Evolutionary conservation across 805 yeast genomes (phyloP).

Genomic region (Candida sanyiensis): DNA sequence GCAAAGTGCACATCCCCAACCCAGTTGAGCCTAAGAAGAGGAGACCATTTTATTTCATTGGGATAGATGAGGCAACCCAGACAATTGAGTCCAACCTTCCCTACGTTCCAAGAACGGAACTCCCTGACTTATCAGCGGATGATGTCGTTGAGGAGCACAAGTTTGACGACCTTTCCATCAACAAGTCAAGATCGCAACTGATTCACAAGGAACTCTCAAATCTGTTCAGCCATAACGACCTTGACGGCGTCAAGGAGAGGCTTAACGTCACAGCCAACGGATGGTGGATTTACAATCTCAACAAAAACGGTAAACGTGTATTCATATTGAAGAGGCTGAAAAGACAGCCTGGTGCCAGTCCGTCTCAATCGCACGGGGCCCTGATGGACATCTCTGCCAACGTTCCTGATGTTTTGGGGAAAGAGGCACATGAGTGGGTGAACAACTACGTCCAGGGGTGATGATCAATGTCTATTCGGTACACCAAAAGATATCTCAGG

Average conservation of each 20-base stretch:
- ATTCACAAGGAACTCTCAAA: conserved; percentile 19
- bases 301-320: conserved; percentile 5
- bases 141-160: conserved; percentile 13
- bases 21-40: conserved; percentile 1
- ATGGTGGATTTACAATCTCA: conserved; percentile 23
- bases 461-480: too few relatives aligned
- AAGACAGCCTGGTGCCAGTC: conserved; percentile 1
- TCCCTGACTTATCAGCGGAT: conserved; percentile 4
- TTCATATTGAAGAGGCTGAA: conserved; percentile 19
- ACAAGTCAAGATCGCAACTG: conserved; percentile 10
- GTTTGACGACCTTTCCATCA: conserved; percentile 7
- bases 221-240: conserved; percentile 1
- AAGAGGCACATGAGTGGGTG: conserved; percentile 21
- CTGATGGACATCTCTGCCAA: conserved; percentile 19
- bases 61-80: conserved; percentile 6
- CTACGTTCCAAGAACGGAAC: conserved; percentile 6
- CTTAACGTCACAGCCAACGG: conserved; percentile 18
- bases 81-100: conserved; percentile 20
- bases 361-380: neutral
- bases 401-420: conserved; percentile 18
- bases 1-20: conserved; percentile 6
- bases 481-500: too few relatives aligned
- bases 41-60: conserved; percentile 16
- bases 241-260: conserved; percentile 12
- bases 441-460: conserved; percentile 12